These are phyloP conservation scores for Verticillium albo-atrum DNA, from an alignment of 2,329 filamentous ascomycete genomes.

Conservation along the genomic window DNA sequence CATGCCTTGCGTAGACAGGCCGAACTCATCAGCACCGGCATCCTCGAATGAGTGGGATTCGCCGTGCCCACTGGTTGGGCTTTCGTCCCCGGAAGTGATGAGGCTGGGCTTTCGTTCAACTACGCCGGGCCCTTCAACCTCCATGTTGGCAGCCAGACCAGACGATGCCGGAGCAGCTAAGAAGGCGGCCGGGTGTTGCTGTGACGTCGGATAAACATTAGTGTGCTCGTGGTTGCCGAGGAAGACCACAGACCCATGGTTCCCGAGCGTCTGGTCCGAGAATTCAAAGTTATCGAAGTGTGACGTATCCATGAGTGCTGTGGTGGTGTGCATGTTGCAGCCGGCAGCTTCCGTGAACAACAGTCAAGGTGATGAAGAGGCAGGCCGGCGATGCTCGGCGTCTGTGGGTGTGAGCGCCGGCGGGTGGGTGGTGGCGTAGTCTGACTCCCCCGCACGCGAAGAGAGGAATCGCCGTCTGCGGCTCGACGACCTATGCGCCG, in stretches of 20 bases:
- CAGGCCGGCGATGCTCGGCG: neutral
- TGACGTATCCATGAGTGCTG: slow-evolving; percentile 32
- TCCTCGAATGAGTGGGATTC: slow-evolving; percentile 47
- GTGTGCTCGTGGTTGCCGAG: slow-evolving; percentile 27
- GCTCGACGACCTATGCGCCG: neutral
- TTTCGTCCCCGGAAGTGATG: slow-evolving; percentile 41
- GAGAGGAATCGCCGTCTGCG: neutral
- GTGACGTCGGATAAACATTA: slow-evolving; percentile 24
- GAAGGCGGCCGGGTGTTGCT: slow-evolving; percentile 17
- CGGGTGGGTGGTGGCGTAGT: neutral
- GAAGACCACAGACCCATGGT: slow-evolving; percentile 34
- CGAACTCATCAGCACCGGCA: slow-evolving; percentile 54
- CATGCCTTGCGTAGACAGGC: slow-evolving; percentile 38
- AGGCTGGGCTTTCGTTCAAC: slow-evolving; percentile 20
- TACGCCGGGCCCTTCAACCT: slow-evolving; percentile 11
- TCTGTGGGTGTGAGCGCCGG: neutral
- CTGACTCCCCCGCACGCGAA: neutral
- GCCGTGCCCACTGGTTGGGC: slow-evolving; percentile 36
- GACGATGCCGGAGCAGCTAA: neutral
- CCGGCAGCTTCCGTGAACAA: neutral
- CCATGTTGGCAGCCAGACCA: neutral
- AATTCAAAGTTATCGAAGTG: slow-evolving; percentile 53
- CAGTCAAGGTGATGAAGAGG: neutral
- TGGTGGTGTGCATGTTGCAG: neutral
- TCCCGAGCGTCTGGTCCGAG: slow-evolving; percentile 38